A percentile compares a stretch with the other conserved stretches of the same genome.
Evolutionary conservation across 225 moss, liverwort and hornwort species (phyloP).

Genomic region (Antitrichia curtipendula): DNA sequence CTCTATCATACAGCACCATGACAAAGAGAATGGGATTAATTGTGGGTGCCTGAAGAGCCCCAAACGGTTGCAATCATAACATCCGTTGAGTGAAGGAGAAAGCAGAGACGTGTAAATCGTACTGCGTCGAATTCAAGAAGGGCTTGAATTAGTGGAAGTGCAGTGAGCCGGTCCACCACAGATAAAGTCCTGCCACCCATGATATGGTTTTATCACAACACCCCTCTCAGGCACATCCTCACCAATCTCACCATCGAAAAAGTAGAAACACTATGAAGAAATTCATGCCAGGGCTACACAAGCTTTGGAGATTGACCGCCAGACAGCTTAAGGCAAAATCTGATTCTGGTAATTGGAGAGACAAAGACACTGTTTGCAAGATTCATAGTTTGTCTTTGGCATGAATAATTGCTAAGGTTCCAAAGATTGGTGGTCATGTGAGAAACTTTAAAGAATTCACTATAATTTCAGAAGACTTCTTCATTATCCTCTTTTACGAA

Average conservation of each 20-base stretch:
- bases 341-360: not conserved
- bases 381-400: not conserved
- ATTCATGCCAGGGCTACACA: not conserved
- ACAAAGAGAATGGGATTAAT: conserved; percentile 3
- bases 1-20: not conserved
- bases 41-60: conserved; percentile 13
- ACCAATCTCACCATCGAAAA: not conserved
- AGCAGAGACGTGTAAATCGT: conserved; percentile 33
- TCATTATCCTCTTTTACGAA: not conserved
- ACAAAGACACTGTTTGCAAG: not conserved
- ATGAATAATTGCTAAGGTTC: not conserved
- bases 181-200: conserved; percentile 32
- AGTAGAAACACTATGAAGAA: not conserved
- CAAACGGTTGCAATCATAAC: conserved; percentile 6
- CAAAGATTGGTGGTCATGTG: not conserved
- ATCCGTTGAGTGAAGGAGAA: conserved; percentile 12
- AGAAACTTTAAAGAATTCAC: not conserved
- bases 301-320: not conserved
- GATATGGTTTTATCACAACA: not conserved
- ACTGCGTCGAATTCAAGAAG: conserved; percentile 62
- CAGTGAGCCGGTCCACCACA: conserved; percentile 50
- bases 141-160: conserved; percentile 51
- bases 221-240: not conserved
- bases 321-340: not conserved
- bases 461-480: not conserved